Base-by-base conservation (phyloP, 2,329 filamentous ascomycete species). In the Nigrospora oryzae region DNA sequence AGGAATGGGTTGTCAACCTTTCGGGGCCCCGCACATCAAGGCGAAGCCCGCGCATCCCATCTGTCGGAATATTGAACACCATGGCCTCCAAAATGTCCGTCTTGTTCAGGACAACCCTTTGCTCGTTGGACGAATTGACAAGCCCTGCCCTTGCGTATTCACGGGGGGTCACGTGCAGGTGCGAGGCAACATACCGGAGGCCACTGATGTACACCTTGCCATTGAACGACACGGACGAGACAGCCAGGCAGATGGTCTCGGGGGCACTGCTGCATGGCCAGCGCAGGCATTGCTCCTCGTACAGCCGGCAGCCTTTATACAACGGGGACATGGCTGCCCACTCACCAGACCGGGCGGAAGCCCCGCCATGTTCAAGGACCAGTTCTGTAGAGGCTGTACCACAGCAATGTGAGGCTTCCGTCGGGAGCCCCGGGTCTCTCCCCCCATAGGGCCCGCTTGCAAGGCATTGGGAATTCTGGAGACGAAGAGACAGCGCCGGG, bases 161-260 rank as follows among this genome's bases (percentile, higher is more conserved):
- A 10, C 15, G 14, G 11, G 3, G 16, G 8, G 35, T 35, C 4
- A 6, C 23, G 32, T 17, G 11, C 15, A 38, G 38, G 15, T 11
- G n/a, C 10, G 4, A 14, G 2, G 44, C 23, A 16, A 44, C 15
- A 13, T 50, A 16, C 11, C 44, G 48, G 11, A 56, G 35, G 15
- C 53, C 52, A 37, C 46, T 51, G n/a, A 56, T 48, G 33, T 50
- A 51, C n/a, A 42, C 40, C 33, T 40, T 46, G 10, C 40, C 43
- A 31, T 46, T 46, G 2, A 39, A 44, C n/a, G 40, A 38, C 13
- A 53, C 19, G 38, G 44, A 49, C 11, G 54, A 52, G 38, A 47
- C 39, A 15, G 46, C 47, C 34, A 56, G 28, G 13, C 11, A 36
- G 16, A 46, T 35, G 10, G 39, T n/a, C 30, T 40, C 33, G 38